phyloP scores from a whole-genome alignment of 2,329 filamentous ascomycete genomes.

The Microcyclospora pomicola region DNA sequence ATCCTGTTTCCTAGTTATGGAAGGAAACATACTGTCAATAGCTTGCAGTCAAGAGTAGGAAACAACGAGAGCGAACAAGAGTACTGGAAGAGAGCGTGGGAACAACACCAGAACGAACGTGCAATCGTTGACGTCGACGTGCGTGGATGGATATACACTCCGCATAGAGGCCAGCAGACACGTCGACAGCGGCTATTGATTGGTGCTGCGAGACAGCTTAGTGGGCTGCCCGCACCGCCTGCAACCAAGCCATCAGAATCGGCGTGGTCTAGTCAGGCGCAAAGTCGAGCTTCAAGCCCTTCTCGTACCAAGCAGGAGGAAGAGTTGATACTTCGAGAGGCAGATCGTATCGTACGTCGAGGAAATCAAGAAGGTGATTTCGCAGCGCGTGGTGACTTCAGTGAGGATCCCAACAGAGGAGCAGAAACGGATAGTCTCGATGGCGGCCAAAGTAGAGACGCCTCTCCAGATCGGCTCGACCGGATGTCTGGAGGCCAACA shows the following conservation, averaged over 20 bases:
- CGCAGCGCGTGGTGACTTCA: conserved; percentile 60
- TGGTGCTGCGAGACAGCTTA: conserved; percentile 72
- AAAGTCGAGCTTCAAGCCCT: conserved; percentile 33
- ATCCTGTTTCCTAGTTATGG: conserved; percentile 91
- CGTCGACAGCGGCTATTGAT: conserved; percentile 78
- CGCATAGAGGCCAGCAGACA: conserved; percentile 70
- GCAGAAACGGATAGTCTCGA: conserved; percentile 28
- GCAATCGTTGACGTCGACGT: conserved; percentile 90
- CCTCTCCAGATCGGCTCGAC: conserved; percentile 8
- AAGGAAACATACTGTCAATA: conserved; percentile 49
- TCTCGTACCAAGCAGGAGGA: conserved; percentile 37
- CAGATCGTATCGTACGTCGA: conserved; percentile 58
- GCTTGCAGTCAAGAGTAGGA: conserved; percentile 9
- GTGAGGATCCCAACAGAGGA: conserved; percentile 45
- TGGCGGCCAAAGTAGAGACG: conserved; percentile 15
- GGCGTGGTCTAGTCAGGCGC: conserved; percentile 23
- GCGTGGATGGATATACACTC: conserved; percentile 85
- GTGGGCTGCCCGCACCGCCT: conserved; percentile 63
- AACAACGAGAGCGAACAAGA: conserved; percentile 28
- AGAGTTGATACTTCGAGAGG: conserved; percentile 59
- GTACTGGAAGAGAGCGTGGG: conserved; percentile 68
- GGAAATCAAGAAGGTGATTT: conserved; percentile 52
- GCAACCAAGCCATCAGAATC: conserved; percentile 22
- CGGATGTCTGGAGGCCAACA: not conserved
- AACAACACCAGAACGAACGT: conserved; percentile 64